phyloP scores from a whole-genome alignment of 345 rosid genomes.

The Isatis tinctoria region DNA sequence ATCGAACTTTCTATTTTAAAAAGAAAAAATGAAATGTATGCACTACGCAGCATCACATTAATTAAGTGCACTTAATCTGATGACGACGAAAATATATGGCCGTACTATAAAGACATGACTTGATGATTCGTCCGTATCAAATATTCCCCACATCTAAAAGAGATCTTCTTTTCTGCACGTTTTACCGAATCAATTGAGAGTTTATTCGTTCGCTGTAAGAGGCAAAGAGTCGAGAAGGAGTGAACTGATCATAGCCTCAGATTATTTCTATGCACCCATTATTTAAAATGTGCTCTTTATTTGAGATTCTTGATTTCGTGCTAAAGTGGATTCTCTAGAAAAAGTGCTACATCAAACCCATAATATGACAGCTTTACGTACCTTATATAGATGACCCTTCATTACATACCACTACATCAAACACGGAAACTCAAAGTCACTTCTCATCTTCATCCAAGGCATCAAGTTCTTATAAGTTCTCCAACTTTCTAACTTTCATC shows the following conservation, averaged over 20 bases:
- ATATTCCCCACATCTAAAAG: constrained; percentile 16
- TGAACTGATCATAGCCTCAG: neutral
- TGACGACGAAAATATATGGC: neutral
- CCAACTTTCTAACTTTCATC: neutral
- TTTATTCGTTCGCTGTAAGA: constrained; percentile 2
- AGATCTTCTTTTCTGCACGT: constrained; percentile 17
- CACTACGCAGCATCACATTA: neutral
- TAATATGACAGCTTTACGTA: neutral
- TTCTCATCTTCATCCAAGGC: neutral
- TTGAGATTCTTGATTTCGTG: neutral
- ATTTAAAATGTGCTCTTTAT: neutral
- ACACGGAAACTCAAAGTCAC: constrained; percentile 7
- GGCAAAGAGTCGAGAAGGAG: constrained; percentile 6
- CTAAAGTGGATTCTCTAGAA: constrained; percentile 4
- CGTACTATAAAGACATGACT: neutral
- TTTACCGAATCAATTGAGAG: neutral
- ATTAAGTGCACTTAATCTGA: neutral
- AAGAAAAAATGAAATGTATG: neutral
- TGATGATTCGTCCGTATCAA: constrained; percentile 21
- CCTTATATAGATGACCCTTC: constrained; percentile 11
- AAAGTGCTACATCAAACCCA: neutral
- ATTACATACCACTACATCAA: neutral
- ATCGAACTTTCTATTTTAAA: neutral
- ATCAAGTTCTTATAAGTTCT: neutral
- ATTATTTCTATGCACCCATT: neutral